Evolutionary conservation across 345 rosid genomes (phyloP), one percentile per base, ranked within the genome.

Genomic region (thale cress (Arabidopsis thaliana)): DNA sequence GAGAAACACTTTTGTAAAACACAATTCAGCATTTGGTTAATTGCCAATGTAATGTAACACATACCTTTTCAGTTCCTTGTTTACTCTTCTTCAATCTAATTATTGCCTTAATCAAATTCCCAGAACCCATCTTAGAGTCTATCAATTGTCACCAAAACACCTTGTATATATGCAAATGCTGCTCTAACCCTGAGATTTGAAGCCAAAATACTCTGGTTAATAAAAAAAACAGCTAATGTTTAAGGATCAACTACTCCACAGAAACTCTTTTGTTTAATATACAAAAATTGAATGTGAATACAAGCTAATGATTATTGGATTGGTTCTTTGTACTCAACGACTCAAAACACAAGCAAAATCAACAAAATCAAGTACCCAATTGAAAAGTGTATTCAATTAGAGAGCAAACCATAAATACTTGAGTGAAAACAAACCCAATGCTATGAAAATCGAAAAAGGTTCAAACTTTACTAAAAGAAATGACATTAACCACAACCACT

Each of bases 61-160:
- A 60, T 45, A 80, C 83, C 83, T 80, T 89, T 13, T 53, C 80
- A 45, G 78, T 73, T 7, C 64, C 72, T 30, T 80, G 75, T 81
- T 87, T 91, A 60, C 73, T 88, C 71, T 74, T 89, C 87, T 89
- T 95, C n/a, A 56, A 67, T 75, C 81, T 84, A 66, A 90, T 84
- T 62, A 95, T 80, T 8, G 92, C 83, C 84, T 89, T 92, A 40
- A 95, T 80, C 88, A 96, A 86, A 78, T 85, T 84, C 22, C 91
- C 90, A 78, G 97, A 91, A 57, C 88, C 97, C 99, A 92, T 95
- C 77, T 46, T 73, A 68, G 71, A 59, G 12, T 62, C 45, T 59
- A 11, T 66, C 61, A 71, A 23, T 58, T 59, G 46, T 56, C 74
- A 64, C 69, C 73, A 66, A 78, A 72, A 51, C 59, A 59, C 23